These are phyloP conservation scores for Dacryopinax primogenitus DNA, from an alignment of 768 basidiomycete species.

Conservation along the genomic window DNA sequence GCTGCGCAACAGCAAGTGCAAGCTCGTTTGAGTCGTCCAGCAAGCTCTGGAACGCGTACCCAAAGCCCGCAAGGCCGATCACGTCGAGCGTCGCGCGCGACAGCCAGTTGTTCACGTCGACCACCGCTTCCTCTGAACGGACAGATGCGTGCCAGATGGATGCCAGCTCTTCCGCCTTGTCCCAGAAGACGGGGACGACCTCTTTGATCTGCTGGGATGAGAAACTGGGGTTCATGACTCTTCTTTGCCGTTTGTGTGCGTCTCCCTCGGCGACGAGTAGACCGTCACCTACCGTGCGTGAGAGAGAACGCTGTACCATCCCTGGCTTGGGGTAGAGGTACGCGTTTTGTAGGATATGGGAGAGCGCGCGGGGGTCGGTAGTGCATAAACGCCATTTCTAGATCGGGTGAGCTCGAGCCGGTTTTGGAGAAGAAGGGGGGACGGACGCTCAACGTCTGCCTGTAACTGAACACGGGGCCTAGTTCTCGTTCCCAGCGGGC, in stretches of 20 bases:
- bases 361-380: conserved; percentile 61
- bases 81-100: conserved; percentile 60
- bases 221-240: not conserved
- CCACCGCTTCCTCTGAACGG: not conserved
- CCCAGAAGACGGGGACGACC: conserved; percentile 23
- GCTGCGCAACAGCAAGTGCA: conserved; percentile 40
- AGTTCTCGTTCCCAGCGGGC: not conserved
- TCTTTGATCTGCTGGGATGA: conserved; percentile 30
- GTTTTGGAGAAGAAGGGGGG: not conserved
- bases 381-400: conserved; percentile 47
- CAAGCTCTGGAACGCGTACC: conserved; percentile 68
- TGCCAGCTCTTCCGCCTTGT: not conserved
- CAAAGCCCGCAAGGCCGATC: conserved; percentile 67
- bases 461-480: not conserved
- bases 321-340: conserved; percentile 67
- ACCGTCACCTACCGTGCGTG: conserved; percentile 63
- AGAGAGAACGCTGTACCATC: conserved; percentile 61
- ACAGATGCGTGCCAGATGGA: not conserved
- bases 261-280: conserved; percentile 54
- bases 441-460: not conserved
- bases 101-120: conserved; percentile 55
- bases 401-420: not conserved
- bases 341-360: conserved; percentile 59
- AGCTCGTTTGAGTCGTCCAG: conserved; percentile 65
- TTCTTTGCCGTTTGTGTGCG: not conserved